A percentile compares a stretch with the other conserved stretches of the same genome.
These are phyloP conservation scores for Cercophora sp. DNA, from an alignment of 495 filamentous ascomycete species.

Conservation along the genomic window DNA sequence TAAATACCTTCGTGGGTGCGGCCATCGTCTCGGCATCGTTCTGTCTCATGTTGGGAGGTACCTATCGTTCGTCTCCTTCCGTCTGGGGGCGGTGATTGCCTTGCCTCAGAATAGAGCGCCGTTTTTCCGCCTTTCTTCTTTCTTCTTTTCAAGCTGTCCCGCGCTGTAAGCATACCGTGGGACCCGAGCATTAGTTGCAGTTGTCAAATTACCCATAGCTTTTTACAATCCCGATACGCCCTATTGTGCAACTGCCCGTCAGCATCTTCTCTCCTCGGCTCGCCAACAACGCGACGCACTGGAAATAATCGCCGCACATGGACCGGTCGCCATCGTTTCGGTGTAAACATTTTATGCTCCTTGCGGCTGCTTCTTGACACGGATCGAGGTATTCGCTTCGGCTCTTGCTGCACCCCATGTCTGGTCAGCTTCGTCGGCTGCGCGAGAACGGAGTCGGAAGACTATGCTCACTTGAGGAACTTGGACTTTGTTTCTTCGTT, in stretches of 20 bases:
- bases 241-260: slow-evolving; percentile 40
- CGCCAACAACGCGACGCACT: slow-evolving; percentile 52
- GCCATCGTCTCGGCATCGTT: neutral
- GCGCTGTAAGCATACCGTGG: slow-evolving; percentile 15
- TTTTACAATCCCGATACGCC: slow-evolving; percentile 92
- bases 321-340: slow-evolving; percentile 78
- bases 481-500: slow-evolving; percentile 1
- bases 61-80: neutral
- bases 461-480: neutral
- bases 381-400: slow-evolving; percentile 87
- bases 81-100: neutral
- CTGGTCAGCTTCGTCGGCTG: neutral
- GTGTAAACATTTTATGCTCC: slow-evolving; percentile 79
- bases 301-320: slow-evolving; percentile 92
- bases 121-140: slow-evolving; percentile 39
- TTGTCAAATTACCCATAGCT: slow-evolving; percentile 78
- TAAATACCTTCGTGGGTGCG: too few relatives aligned
- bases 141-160: slow-evolving; percentile 47
- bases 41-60: neutral
- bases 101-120: neutral
- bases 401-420: slow-evolving; percentile 58
- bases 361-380: slow-evolving; percentile 87
- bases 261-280: too few relatives aligned
- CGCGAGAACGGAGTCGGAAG: neutral
- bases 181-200: neutral